Percentiles rank a stretch among this genome's conserved stretches.
phyloP scores from a whole-genome alignment of 2,329 filamentous ascomycete species.

The Aureobasidium musti region DNA sequence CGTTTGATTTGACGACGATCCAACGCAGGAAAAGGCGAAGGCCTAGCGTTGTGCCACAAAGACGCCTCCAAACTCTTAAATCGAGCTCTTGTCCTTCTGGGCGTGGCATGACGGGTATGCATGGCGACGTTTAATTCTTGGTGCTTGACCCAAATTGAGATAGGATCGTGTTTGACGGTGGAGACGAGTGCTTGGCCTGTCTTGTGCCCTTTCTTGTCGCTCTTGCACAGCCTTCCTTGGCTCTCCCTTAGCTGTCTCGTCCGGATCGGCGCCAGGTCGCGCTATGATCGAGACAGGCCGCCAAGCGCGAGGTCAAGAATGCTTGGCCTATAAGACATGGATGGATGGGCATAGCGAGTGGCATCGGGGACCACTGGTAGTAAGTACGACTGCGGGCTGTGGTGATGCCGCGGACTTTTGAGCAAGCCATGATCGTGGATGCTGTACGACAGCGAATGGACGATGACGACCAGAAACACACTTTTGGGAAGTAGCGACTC shows the following conservation, averaged over 20 bases:
- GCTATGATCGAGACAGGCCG: conserved; percentile 16
- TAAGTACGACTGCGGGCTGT: neutral
- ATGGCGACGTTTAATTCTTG: conserved; percentile 9
- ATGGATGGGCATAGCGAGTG: neutral
- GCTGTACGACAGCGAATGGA: neutral
- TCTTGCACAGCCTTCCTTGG: conserved; percentile 25
- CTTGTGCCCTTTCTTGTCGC: conserved; percentile 4
- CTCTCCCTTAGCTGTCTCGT: conserved; percentile 15
- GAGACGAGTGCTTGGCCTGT: conserved; percentile 15
- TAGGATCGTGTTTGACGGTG: neutral
- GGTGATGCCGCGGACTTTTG: neutral
- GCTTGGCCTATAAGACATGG: conserved; percentile 6
- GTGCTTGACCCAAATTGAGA: conserved; percentile 1
- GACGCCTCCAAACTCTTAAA: conserved; percentile 13
- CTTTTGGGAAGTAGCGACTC: neutral
- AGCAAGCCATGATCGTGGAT: neutral
- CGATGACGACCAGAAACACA: neutral
- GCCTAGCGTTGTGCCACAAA: conserved; percentile 20
- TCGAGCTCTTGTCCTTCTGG: conserved; percentile 15
- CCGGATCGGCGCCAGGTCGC: conserved; percentile 13
- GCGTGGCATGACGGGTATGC: conserved; percentile 18
- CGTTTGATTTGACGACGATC: conserved; percentile 15
- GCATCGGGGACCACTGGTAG: neutral
- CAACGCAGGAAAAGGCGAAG: conserved; percentile 21
- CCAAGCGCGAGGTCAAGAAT: conserved; percentile 28